Evolutionary conservation across 108 stramenopile species (phyloP).

Genomic region (Cyclotella kingstonii): DNA sequence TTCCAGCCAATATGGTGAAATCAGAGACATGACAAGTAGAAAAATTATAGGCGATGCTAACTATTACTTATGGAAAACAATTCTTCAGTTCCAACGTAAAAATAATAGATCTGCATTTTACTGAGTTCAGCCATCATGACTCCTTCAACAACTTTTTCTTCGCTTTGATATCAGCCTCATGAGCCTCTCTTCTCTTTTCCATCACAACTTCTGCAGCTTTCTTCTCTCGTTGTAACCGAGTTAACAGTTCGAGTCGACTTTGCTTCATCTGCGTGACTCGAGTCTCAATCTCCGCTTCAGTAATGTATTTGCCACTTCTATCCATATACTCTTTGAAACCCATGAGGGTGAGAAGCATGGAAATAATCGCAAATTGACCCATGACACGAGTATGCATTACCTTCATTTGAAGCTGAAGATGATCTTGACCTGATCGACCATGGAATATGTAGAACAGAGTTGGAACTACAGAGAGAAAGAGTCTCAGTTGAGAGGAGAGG

Average conservation of each 20-base stretch:
- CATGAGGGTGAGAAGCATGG: constrained; percentile 72
- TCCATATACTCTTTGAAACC: constrained; percentile 86
- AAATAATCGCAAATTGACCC: constrained; percentile 79
- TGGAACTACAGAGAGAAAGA: constrained; percentile 39
- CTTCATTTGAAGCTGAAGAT: constrained; percentile 61
- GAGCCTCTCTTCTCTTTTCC: constrained; percentile 38
- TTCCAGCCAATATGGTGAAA: too few relatives aligned
- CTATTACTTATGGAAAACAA: too few relatives aligned
- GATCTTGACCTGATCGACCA: constrained; percentile 64
- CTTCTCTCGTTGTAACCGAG: constrained; percentile 49
- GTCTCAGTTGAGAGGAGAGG: not conserved
- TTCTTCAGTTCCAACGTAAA: not conserved
- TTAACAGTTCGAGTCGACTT: constrained; percentile 52
- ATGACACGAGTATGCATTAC: constrained; percentile 86
- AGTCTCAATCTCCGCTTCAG: constrained; percentile 60
- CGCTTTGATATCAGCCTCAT: constrained; percentile 29
- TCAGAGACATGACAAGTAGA: too few relatives aligned
- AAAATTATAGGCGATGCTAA: too few relatives aligned
- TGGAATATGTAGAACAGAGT: constrained; percentile 71
- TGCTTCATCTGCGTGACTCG: constrained; percentile 72
- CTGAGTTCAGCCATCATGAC: constrained; percentile 1
- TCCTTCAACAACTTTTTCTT: too few relatives aligned
- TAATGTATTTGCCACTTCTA: constrained; percentile 65
- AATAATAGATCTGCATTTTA: not conserved
- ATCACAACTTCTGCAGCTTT: constrained; percentile 23